Percentiles rank a stretch among this genome's conserved stretches.
phyloP scores from a whole-genome alignment of 129 eudicot species.

The Erigeron canadensis region DNA sequence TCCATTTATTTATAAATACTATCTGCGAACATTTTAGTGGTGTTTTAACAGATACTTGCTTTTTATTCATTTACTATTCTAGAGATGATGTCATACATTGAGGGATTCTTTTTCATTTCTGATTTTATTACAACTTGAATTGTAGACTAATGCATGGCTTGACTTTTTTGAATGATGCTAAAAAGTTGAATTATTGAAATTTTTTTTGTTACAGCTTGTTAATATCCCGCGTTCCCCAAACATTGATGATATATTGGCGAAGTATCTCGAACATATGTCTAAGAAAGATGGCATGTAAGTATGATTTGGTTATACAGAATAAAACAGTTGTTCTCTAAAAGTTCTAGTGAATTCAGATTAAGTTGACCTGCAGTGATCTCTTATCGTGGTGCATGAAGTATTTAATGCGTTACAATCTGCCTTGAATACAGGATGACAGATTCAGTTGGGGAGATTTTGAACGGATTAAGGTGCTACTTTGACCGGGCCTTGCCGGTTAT shows the following conservation, averaged over 20 bases:
- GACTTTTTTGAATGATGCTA: neutral
- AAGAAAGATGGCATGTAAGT: conserved; percentile 65
- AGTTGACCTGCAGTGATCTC: conserved; percentile 6
- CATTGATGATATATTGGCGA: conserved; percentile 51
- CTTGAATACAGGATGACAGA: conserved; percentile 57
- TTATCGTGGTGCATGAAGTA: neutral
- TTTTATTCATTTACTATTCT: neutral
- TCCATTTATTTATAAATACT: neutral
- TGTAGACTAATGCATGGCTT: neutral
- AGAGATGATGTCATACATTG: neutral
- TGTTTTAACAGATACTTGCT: conserved; percentile 10
- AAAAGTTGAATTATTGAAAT: conserved; percentile 1
- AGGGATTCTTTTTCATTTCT: neutral
- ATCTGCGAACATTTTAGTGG: neutral
- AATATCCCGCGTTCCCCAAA: conserved; percentile 78
- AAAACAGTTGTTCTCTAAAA: neutral
- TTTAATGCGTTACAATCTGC: neutral
- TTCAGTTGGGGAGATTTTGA: conserved; percentile 70
- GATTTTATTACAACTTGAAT: neutral
- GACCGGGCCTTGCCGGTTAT: conserved; percentile 68
- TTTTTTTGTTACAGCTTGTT: conserved; percentile 53
- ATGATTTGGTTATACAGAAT: neutral
- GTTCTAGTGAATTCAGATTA: conserved; percentile 7
- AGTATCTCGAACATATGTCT: conserved; percentile 48
- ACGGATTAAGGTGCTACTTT: conserved; percentile 79